Conservation (phyloP, 768 basidiomycete genomes). For the Hydnomerulius pinastri region DNA sequence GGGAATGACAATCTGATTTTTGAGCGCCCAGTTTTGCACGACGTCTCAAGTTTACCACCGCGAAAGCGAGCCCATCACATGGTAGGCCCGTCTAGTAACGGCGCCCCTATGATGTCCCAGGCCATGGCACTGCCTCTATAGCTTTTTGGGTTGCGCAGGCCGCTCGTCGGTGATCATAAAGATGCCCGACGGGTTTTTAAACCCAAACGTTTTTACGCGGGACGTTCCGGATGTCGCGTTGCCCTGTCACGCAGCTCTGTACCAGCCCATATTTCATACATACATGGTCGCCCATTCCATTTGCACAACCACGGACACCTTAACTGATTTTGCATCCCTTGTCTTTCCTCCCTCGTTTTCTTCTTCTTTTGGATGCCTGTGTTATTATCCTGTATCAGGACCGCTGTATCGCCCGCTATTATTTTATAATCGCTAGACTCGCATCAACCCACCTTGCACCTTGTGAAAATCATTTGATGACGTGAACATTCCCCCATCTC, state of each 20-base stretch:
- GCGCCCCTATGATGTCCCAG: constrained; percentile 53
- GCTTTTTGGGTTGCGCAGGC: constrained; percentile 23
- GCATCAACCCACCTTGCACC: constrained; percentile 14
- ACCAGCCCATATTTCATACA: constrained; percentile 11
- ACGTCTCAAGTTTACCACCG: constrained; percentile 51
- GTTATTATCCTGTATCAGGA: constrained; percentile 24
- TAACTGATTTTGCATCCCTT: constrained; percentile 7
- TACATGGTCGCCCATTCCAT: constrained; percentile 15
- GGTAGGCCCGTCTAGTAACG: constrained; percentile 55
- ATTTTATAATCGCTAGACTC: constrained; percentile 18
- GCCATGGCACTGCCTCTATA: constrained; percentile 58
- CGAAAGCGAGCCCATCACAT: constrained; percentile 70
- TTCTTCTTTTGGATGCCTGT: constrained; percentile 17
- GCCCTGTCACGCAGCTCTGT: constrained; percentile 12
- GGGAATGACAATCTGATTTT: constrained; percentile 9
- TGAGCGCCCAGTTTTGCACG: constrained; percentile 37
- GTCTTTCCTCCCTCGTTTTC: constrained; percentile 7
- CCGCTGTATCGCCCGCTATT: constrained; percentile 21
- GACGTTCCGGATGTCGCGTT: constrained; percentile 13
- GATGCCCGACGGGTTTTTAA: constrained; percentile 19
- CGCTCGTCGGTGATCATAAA: constrained; percentile 23
- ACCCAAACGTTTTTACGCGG: constrained; percentile 7
- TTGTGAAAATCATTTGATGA: constrained; percentile 24
- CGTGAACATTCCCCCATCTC: constrained; percentile 10
- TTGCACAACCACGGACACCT: constrained; percentile 19